Conservation (phyloP, 108 stramenopile genomes). For the Bacterosira constricta region DNA sequence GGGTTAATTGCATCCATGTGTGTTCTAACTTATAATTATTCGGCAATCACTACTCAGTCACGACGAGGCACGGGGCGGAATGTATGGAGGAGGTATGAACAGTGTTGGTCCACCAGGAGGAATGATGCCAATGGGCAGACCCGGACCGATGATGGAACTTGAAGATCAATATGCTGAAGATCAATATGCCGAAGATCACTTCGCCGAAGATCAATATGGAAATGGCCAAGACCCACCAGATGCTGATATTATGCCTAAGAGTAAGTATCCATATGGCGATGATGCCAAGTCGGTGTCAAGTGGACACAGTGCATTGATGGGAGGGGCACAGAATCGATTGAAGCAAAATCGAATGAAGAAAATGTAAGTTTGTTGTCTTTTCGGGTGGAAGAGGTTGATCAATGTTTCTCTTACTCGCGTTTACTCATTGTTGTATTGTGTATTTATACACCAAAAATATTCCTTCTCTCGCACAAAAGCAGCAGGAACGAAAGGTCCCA, state of each 20-base stretch:
- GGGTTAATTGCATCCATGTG: too few relatives aligned
- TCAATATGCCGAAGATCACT: too few relatives aligned
- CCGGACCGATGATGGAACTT: conserved; percentile 4
- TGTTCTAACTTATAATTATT: too few relatives aligned
- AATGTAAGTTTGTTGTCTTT: conserved; percentile 29
- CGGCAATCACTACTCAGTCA: too few relatives aligned
- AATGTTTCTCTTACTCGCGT: too few relatives aligned
- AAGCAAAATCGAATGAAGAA: conserved; percentile 54
- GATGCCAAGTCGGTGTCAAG: conserved; percentile 20
- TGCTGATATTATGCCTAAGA: not conserved
- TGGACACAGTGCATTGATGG: conserved; percentile 36
- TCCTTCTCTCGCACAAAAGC: too few relatives aligned
- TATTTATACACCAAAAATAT: not conserved
- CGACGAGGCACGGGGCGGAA: conserved; percentile 39
- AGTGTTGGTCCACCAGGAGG: conserved; percentile 6
- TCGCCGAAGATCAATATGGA: not conserved
- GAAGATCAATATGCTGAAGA: too few relatives aligned
- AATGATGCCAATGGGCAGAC: not conserved
- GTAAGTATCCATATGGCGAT: not conserved
- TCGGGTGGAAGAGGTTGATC: too few relatives aligned
- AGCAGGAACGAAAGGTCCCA: conserved; percentile 5
- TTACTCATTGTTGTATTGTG: not conserved
- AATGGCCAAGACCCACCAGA: conserved; percentile 11
- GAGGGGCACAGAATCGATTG: conserved; percentile 58
- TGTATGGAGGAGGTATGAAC: not conserved